Evolutionary conservation across 2,329 filamentous ascomycete genomes (phyloP), one percentile per base, ranked within the genome.

Genomic region (Emmonsiellopsis sp.): DNA sequence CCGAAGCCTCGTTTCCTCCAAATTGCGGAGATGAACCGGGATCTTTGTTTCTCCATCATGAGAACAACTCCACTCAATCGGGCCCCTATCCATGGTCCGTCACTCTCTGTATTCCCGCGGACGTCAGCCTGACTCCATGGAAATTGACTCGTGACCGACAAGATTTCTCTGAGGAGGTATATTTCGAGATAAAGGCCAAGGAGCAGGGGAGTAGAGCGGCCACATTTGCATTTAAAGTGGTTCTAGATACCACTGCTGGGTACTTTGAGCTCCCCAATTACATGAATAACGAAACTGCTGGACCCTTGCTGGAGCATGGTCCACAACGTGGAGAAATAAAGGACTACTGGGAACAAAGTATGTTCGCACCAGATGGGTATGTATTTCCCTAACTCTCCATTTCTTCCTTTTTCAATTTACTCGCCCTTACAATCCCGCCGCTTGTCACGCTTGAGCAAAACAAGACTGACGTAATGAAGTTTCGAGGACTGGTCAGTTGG

Each of bases 231-330:
- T 39, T 39, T n/a, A 39, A 39, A 39, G 13, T 39, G 9, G 13
- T n/a, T 10, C 36, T 39, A 3, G 13, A 39, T n/a, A 39, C 63
- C 9, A 68, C 65, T 6, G 60, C 60, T 7, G 66, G 66, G 1
- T 67, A 64, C 42, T 69, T 69, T 50, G 65, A 66, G 56, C 53
- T 67, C 8, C 65, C 65, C 8, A 67, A 62, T 48, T 61, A 64
- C 52, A 55, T 60, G 52, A 68, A 67, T 39, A 54, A 55, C 13
- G 53, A 55, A 3, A 34, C 44, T 31, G 40, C 63, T 1, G 63
- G 63, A 0, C 49, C 54, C 2, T 10, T 39, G 9, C 36, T 39
- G 36, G 36, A 39, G 9, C 9, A 39, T 39, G 36, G 36, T 10
- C 36, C 36, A n/a, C 9, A 39, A 9, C 36, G 36, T 9, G 21